A percentile compares a stretch with the other conserved stretches of the same genome.
These are phyloP conservation scores for Citrus cavaleriei DNA, from an alignment of 345 rosid species.

Conservation along the genomic window DNA sequence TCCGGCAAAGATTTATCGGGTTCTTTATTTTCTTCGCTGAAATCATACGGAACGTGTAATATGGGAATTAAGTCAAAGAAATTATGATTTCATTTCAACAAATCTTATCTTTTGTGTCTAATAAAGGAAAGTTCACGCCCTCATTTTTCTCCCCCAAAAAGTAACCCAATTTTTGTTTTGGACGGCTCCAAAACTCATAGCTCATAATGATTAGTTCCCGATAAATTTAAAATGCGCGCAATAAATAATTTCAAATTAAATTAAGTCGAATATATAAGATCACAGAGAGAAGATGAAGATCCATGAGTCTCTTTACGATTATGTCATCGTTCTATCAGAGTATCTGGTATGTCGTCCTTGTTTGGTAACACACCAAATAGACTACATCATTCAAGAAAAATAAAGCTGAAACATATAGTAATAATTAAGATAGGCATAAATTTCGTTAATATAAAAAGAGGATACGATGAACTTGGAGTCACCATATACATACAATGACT, in stretches of 20 bases:
- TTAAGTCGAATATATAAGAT: not conserved
- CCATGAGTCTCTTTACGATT: not conserved
- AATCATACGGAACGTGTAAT: not conserved
- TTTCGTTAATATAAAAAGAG: not conserved
- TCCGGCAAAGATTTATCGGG: not conserved
- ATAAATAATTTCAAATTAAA: too few relatives aligned
- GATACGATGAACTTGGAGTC: not conserved
- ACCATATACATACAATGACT: not conserved
- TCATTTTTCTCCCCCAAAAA: not conserved
- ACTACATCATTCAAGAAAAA: too few relatives aligned
- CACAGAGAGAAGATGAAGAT: not conserved
- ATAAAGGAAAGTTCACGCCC: not conserved
- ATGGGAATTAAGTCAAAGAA: not conserved
- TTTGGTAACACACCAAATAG: not conserved
- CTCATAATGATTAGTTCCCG: not conserved
- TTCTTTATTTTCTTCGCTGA: not conserved
- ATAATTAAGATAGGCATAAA: not conserved
- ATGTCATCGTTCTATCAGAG: not conserved
- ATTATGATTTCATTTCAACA: not conserved
- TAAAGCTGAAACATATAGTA: not conserved
- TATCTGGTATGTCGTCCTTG: not conserved
- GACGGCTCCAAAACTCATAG: not conserved
- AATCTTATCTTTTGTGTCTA: conserved; percentile 4
- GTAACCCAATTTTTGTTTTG: conserved; percentile 8
- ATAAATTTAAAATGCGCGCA: too few relatives aligned